Percentiles rank a stretch among this genome's conserved stretches.
phyloP scores from a whole-genome alignment of 2,329 filamentous ascomycete genomes.

The Botrytis hyacinthi region DNA sequence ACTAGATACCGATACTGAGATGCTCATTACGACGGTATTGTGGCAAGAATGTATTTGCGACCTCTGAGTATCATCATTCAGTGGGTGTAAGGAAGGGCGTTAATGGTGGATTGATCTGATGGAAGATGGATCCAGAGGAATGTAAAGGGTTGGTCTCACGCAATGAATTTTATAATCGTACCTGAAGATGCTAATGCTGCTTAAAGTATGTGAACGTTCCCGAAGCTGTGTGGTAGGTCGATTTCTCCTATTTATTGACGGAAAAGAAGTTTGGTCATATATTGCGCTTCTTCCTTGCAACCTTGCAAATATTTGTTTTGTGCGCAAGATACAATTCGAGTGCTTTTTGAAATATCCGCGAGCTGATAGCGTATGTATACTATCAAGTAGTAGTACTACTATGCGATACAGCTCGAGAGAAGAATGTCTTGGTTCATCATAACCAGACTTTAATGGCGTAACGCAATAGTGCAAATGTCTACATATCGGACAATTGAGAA shows the following conservation, averaged over 20 bases:
- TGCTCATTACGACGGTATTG: background rate
- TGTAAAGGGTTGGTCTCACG: slow-evolving; percentile 42
- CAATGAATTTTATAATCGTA: slow-evolving; percentile 26
- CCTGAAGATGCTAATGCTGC: slow-evolving; percentile 29
- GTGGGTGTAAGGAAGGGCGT: slow-evolving; percentile 19
- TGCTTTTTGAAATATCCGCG: background rate
- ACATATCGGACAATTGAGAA: background rate
- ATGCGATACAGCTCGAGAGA: background rate
- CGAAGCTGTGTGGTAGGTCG: background rate
- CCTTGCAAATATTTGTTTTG: background rate
- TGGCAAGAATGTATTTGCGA: background rate
- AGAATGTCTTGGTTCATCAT: background rate
- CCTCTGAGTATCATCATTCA: background rate
- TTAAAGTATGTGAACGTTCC: slow-evolving; percentile 24
- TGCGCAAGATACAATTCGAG: background rate
- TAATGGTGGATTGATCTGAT: slow-evolving; percentile 14
- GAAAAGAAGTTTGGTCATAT: background rate
- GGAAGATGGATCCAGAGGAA: slow-evolving; percentile 16
- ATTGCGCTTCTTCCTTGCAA: background rate
- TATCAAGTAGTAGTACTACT: background rate
- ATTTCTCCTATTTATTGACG: background rate
- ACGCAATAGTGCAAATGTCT: background rate
- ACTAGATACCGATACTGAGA: slow-evolving; percentile 65
- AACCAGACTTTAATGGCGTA: too few relatives aligned
- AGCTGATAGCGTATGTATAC: background rate